Percentiles rank a stretch among this genome's conserved stretches.
Evolutionary conservation across 2,329 filamentous ascomycete species (phyloP).

Genomic region (Xylaria hypoxylon): DNA sequence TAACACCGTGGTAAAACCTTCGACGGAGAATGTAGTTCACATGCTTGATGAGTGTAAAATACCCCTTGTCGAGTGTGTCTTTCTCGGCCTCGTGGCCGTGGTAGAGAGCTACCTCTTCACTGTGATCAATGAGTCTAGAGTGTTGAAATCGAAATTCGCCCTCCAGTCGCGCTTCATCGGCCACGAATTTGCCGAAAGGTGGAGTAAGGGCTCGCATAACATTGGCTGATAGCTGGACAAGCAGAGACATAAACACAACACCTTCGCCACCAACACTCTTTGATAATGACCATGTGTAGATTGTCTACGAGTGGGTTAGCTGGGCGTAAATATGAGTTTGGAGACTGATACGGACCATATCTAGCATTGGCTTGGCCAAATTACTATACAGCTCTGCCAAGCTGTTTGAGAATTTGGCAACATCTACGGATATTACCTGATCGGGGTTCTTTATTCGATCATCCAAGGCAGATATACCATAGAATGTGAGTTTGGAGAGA

Average conservation of each 20-base stretch:
- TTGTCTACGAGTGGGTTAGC: conserved; percentile 63
- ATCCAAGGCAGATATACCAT: conserved; percentile 92
- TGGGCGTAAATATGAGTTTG: background rate
- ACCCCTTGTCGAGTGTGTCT: conserved; percentile 95
- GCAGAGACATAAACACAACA: conserved; percentile 91
- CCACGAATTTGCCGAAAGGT: conserved; percentile 97
- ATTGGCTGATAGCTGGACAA: conserved; percentile 92
- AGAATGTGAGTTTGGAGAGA: conserved; percentile 97
- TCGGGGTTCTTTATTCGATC: conserved; percentile 99
- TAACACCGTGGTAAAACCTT: conserved; percentile 96
- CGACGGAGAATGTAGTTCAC: conserved; percentile 94
- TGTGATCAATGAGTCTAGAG: conserved; percentile 93
- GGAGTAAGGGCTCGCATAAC: conserved; percentile 95
- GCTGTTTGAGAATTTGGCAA: conserved; percentile 95
- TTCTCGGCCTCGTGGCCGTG: conserved; percentile 94
- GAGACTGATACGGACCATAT: conserved; percentile 72
- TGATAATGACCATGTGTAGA: conserved; percentile 95
- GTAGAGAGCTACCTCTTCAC: conserved; percentile 94
- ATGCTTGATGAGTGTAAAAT: conserved; percentile 99
- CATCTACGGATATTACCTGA: conserved; percentile 95
- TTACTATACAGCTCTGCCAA: conserved; percentile 96
- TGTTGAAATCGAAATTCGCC: conserved; percentile 98
- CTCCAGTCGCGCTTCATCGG: conserved; percentile 92
- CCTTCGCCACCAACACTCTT: conserved; percentile 96
- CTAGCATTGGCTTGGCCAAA: conserved; percentile 90